Evolutionary conservation across 257 asterid species (phyloP), one percentile per base, ranked within the genome.

Genomic region (Capsicum chinense): DNA sequence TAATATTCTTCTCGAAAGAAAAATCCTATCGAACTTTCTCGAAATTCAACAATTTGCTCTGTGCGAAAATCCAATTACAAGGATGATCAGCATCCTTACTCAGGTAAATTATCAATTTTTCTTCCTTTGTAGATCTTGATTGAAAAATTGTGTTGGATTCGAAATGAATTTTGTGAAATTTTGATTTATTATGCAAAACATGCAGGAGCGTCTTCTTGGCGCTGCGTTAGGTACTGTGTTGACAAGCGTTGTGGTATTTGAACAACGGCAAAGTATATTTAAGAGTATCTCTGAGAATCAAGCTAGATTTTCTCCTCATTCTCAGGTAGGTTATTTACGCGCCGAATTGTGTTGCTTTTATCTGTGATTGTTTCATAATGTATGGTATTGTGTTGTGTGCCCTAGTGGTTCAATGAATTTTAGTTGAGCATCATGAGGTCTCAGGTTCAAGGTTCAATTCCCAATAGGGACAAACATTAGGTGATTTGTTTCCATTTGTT

Each of bases 201-300:
- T 7, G 88, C 91, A 94, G 98, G 98, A 93, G 93, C 98, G 98
- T 79, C 87, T 94, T 79, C 90, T 94, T 15, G 98, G 98, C 50
- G 93, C 94, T 42, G 94, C 97, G 52, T 83, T 95, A 39, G 98
- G 98, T 70, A 86, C 89, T 89, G 66, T 88, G 39, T 64, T 90
- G 5, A 86, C 94, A 26, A 94, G 95, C 44, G 88, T 86, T 7
- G 88, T 92, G 76, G 87, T 93, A 58, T 87, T 95, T 14, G 92
- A 92, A 89, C 97, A 93, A 73, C 93, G 94, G 5, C 87, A 56
- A 87, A 87, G 88, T 84, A 93, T 93, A 48, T 89, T 92, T 74
- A 81, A 78, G 79, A 91, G 95, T 71, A 88, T 95, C 68, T 80
- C 93, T 37, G 89, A 85, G 35, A 78, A 91, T 83, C 89, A 88